Conservation (phyloP, 2,329 filamentous ascomycete species). For the Fusarium irregulare region DNA sequence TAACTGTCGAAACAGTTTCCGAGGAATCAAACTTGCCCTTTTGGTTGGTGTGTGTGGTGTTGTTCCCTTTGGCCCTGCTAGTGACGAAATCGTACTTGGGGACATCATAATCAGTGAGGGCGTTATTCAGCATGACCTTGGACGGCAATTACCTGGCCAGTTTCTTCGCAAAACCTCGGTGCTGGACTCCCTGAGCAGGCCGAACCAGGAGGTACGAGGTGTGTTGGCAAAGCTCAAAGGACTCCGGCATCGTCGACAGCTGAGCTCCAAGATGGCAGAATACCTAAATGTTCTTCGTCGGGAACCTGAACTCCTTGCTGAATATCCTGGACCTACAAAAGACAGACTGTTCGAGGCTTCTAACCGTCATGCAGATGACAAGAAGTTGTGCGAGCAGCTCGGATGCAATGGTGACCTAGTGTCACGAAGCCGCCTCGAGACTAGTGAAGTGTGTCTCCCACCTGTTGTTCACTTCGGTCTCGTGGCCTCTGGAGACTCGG, state of each 20-base stretch:
- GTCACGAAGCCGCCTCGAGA: accelerated
- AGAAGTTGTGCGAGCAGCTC: not conserved
- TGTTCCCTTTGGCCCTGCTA: accelerated
- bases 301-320: not conserved
- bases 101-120: slow-evolving; percentile 5
- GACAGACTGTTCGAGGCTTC: not conserved
- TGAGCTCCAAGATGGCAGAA: accelerated
- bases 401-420: accelerated
- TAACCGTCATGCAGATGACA: not conserved
- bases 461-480: not conserved
- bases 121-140: not conserved
- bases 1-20: not conserved
- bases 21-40: not conserved
- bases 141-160: accelerated
- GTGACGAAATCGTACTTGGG: not conserved
- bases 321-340: not conserved
- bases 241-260: accelerated
- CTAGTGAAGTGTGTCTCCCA: accelerated
- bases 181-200: accelerated
- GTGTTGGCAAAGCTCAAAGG: accelerated
- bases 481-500: not conserved
- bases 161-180: not conserved
- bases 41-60: not conserved
- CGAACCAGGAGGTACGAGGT: not conserved
- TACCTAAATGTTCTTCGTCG: not conserved